Base-by-base conservation (phyloP, 1,284 basidiomycete genomes). In the Moesziomyces parantarcticus region DNA sequence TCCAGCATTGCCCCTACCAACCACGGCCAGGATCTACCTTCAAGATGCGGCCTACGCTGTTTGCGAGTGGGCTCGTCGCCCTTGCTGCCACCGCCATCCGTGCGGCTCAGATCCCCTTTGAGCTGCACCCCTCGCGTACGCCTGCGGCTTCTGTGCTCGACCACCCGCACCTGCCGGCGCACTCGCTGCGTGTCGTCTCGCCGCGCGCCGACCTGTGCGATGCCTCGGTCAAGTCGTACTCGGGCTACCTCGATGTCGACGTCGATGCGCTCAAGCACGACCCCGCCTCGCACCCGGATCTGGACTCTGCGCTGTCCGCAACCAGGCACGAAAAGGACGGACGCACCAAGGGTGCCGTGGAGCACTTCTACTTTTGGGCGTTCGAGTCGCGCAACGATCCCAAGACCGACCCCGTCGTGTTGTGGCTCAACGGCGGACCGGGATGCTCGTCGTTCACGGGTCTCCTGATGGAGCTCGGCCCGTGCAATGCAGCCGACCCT, bases 311-410 rank as follows among this genome's bases (percentile, higher is more conserved):
- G 25, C 44, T 67, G n/a, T 51, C 52, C 11, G 39, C 53, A 5
- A 9, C 20, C 14, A 57, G 60, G 48, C 64, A 64, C 46, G 56
- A 66, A 10, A 63, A 67, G 50, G 63, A 67, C 18, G 63, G 63
- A 11, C n/a, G 22, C 5, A 59, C 40, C n/a, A 67, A 67, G 21
- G 82, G 80, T 7, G 68, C 77, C 29, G 68, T 79, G 36, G 82
- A 83, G 57, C 82, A 83, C 61, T 83, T 83, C 39, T 83, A 82
- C 72, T 83, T 83, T 59, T 82, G 81, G 81, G 79, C 77, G 1
- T 83, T 83, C 41, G 79, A 80, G 53, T 79, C 76, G 22, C 75
- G 82, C 29, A 71, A 71, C 51, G 63, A 81, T 29, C 77, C 78
- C 29, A 64, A 58, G 22, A 75, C 51, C 10, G 81, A 83, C 40